Conservation (phyloP, 2,329 filamentous ascomycete species). For the Aspergillus fischeri region DNA sequence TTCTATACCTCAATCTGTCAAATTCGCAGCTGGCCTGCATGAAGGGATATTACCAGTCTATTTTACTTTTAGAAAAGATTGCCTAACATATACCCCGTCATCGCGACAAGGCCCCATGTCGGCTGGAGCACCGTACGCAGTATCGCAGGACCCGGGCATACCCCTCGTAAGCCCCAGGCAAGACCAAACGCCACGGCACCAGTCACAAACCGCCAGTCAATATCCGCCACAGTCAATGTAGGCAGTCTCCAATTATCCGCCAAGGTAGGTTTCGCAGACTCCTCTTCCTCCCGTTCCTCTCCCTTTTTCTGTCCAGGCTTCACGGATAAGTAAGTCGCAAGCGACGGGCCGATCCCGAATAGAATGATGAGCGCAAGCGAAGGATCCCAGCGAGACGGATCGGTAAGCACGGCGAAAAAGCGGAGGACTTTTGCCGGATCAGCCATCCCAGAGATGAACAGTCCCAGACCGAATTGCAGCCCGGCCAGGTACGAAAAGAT, state of each 20-base stretch:
- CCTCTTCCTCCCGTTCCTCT: constrained; percentile 16
- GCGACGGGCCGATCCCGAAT: constrained; percentile 47
- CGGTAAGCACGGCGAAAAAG: constrained; percentile 46
- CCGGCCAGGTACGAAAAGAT: constrained; percentile 45
- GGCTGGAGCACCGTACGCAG: constrained; percentile 46
- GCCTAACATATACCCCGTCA: constrained; percentile 46
- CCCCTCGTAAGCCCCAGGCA: constrained; percentile 49
- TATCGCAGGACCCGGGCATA: constrained; percentile 51
- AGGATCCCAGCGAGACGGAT: constrained; percentile 46
- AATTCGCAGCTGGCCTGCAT: background rate
- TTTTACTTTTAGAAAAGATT: constrained; percentile 23
- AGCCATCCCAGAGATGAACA: constrained; percentile 51
- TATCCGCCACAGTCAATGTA: constrained; percentile 43
- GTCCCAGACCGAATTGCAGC: constrained; percentile 49
- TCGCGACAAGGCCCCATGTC: constrained; percentile 45
- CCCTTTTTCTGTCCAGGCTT: constrained; percentile 24
- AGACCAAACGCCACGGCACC: constrained; percentile 49
- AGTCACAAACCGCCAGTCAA: constrained; percentile 46
- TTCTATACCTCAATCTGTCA: background rate
- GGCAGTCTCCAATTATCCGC: constrained; percentile 42
- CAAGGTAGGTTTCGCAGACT: constrained; percentile 36
- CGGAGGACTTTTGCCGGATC: constrained; percentile 47
- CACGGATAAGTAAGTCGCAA: constrained; percentile 31
- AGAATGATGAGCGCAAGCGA: constrained; percentile 48
- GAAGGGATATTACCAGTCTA: background rate